Evolutionary conservation across 148 eudicot genomes (phyloP), one percentile per base, ranked within the genome.

Genomic region (Persicaria maculosa): DNA sequence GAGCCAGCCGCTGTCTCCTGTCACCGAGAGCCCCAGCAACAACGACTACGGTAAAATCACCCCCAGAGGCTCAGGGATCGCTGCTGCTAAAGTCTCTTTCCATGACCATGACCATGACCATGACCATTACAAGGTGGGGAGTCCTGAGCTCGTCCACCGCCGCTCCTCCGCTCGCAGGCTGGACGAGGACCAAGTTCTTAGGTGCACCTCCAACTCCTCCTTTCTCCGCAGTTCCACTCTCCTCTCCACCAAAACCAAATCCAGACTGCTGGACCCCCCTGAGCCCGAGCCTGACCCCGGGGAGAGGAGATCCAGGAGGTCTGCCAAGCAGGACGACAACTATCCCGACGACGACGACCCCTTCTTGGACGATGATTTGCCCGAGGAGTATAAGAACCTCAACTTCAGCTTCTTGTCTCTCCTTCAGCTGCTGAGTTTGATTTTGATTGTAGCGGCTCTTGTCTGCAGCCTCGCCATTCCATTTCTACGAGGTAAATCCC

Each of bases 301-400:
- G 45, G 79, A 85, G 31, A 6, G 73, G 22, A 12, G 48, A 15
- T 83, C 44, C 5, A 65, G 76, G 2, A 57, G 79, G 47, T 87
- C 96, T 0, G 90, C 89, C 59, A 16, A 74, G 2, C 5, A 89
- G 22, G 93, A 0, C 89, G 90, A 62, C 16, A 74, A 1, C 5
- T 90, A 16, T 87, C 77, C 76, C 0, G 98, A 93, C 17, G 98
- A 93, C 6, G 98, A 93, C 7, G 98, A 93, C 40, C 98, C 98
- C 0, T 93, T 90, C 61, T 25, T 81, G 36, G 92, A 87, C 9
- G 40, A 31, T 31, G 40, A 31, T 31, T 31, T 31, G 40, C 40
- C 40, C 2, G 40, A 31, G 40, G 40, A 92, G 44, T 93, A 81
- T 47, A 90, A 74, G 65, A 89, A 77, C 75, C 72, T 84, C 74